Percentiles rank a stretch among this genome's conserved stretches.
Conservation (phyloP, 1,139 yeast species). For the Citeromyces siamensis region DNA sequence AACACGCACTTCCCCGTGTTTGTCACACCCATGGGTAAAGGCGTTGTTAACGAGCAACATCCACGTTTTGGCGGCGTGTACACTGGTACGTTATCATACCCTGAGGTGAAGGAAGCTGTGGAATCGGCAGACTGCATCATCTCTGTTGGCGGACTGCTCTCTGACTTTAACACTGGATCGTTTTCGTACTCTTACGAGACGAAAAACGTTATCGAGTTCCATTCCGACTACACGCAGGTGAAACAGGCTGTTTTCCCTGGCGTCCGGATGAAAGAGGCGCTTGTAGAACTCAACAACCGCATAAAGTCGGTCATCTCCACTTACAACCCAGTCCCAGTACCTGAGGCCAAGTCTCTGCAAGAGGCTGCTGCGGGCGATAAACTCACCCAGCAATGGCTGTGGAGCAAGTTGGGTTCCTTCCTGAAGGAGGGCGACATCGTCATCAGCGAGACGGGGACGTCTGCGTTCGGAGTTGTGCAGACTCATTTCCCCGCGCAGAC, state of each 20-base stretch:
- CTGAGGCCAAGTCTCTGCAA: constrained; percentile 7
- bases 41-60: constrained; percentile 49
- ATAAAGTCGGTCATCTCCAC: not conserved
- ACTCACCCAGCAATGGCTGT: constrained; percentile 68
- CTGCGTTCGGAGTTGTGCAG: constrained; percentile 78
- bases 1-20: constrained; percentile 30
- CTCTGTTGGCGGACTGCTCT: constrained; percentile 36
- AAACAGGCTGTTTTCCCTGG: constrained; percentile 67
- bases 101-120: constrained; percentile 25
- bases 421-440: constrained; percentile 71
- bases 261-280: constrained; percentile 63
- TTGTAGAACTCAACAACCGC: constrained; percentile 30
- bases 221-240: constrained; percentile 76
- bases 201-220: constrained; percentile 75
- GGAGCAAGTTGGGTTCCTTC: constrained; percentile 69
- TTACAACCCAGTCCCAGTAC: constrained; percentile 12
- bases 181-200: constrained; percentile 76
- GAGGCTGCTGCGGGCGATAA: constrained; percentile 3
- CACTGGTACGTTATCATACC: constrained; percentile 35
- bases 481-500: constrained; percentile 66
- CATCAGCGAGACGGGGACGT: constrained; percentile 82
- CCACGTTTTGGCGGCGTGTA: constrained; percentile 54
- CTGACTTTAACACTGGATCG: constrained; percentile 53
- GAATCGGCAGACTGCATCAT: constrained; percentile 34
- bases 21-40: constrained; percentile 38